Evolutionary conservation across 441 rosid genomes (phyloP).

Genomic region (Hura crepitans): DNA sequence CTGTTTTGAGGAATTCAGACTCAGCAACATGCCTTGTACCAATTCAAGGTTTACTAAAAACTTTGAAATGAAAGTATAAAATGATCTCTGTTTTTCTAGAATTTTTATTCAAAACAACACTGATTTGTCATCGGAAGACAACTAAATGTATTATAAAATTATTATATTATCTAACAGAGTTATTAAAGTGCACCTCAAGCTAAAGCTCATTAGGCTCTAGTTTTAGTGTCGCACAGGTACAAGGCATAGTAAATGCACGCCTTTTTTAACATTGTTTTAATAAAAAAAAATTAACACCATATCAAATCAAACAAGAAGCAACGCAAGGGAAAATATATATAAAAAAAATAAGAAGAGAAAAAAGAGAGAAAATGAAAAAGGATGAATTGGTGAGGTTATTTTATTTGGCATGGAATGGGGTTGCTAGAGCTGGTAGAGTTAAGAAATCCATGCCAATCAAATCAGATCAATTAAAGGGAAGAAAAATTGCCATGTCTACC

Average conservation of each 20-base stretch:
- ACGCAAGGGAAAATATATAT: too few species aligned
- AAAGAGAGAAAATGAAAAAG: too few species aligned
- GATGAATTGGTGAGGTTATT: background rate
- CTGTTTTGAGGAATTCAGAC: background rate
- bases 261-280: background rate
- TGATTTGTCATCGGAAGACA: background rate
- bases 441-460: too few species aligned
- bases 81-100: background rate
- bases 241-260: background rate
- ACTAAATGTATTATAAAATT: background rate
- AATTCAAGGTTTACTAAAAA: too few species aligned
- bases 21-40: too few species aligned
- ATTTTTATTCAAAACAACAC: background rate
- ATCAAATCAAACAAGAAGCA: background rate
- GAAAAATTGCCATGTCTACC: too few species aligned
- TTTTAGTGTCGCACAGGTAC: too few species aligned
- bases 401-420: background rate
- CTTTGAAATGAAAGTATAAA: background rate
- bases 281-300: background rate
- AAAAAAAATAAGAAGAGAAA: too few species aligned
- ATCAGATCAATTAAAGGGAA: too few species aligned
- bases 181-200: background rate
- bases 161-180: background rate
- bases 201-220: too few species aligned
- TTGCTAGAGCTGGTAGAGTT: background rate